These are phyloP conservation scores for Saccharomycopsis schoenii DNA, from an alignment of 805 yeast genomes.

Conservation along the genomic window DNA sequence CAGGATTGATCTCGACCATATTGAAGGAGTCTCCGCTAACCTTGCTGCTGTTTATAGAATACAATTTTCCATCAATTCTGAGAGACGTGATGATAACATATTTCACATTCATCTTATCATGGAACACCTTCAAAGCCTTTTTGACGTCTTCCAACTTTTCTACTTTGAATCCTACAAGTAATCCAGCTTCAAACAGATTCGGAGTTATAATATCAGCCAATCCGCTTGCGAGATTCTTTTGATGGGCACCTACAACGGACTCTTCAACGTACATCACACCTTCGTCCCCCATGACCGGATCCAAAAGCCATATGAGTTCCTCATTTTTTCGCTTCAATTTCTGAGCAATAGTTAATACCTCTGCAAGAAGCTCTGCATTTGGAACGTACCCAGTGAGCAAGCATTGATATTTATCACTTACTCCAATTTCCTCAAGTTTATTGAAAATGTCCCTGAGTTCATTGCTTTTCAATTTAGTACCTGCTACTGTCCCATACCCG, in stretches of 20 bases:
- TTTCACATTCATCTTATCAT: slow-evolving; percentile 37
- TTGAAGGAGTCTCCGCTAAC: slow-evolving; percentile 1
- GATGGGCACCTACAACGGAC: slow-evolving; percentile 50
- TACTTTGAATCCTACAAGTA: slow-evolving; percentile 47
- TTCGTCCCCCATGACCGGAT: slow-evolving; percentile 79
- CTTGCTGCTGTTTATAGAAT: background rate
- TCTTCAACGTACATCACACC: slow-evolving; percentile 57
- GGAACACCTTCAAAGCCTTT: slow-evolving; percentile 40
- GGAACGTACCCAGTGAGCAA: slow-evolving; percentile 63
- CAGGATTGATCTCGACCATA: slow-evolving; percentile 28
- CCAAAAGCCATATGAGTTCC: slow-evolving; percentile 47
- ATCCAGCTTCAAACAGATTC: slow-evolving; percentile 80
- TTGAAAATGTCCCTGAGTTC: slow-evolving; percentile 31
- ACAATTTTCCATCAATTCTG: background rate
- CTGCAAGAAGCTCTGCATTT: slow-evolving; percentile 38
- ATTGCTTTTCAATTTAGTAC: slow-evolving; percentile 33
- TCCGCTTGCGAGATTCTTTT: slow-evolving; percentile 33
- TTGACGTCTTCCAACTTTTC: slow-evolving; percentile 29
- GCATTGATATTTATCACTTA: slow-evolving; percentile 36
- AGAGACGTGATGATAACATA: slow-evolving; percentile 64
- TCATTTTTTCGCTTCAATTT: slow-evolving; percentile 27
- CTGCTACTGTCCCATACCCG: slow-evolving; percentile 59
- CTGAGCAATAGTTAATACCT: slow-evolving; percentile 27
- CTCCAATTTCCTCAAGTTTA: slow-evolving; percentile 28
- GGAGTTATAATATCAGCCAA: slow-evolving; percentile 74